These are phyloP conservation scores for Nakaseomyces nivariensis DNA, from an alignment of 1,139 yeast species.

Conservation along the genomic window DNA sequence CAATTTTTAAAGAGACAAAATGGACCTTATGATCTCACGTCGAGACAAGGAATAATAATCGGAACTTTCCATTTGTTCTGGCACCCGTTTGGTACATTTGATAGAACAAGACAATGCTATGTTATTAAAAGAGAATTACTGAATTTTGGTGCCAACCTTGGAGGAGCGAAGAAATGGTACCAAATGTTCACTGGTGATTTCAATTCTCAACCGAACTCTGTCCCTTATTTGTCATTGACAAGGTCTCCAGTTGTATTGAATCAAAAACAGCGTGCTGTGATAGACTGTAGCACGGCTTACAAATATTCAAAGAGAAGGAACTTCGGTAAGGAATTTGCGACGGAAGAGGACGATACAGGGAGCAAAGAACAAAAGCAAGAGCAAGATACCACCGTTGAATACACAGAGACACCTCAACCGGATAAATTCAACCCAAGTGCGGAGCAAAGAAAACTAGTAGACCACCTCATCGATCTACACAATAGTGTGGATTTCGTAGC, in stretches of 20 bases:
- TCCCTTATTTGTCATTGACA: slow-evolving; percentile 28
- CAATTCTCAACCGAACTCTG: slow-evolving; percentile 64
- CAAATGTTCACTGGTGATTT: slow-evolving; percentile 58
- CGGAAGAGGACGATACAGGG: slow-evolving; percentile 8
- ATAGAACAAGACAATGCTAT: slow-evolving; percentile 67
- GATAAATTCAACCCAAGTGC: slow-evolving; percentile 35
- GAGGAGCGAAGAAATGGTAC: slow-evolving; percentile 7
- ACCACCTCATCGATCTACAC: slow-evolving; percentile 41
- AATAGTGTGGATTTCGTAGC: slow-evolving; percentile 45
- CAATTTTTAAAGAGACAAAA: slow-evolving; percentile 19
- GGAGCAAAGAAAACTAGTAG: slow-evolving; percentile 37
- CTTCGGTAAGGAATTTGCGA: slow-evolving; percentile 22
- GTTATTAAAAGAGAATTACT: slow-evolving; percentile 42
- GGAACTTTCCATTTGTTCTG: slow-evolving; percentile 82
- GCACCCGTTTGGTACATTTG: slow-evolving; percentile 85
- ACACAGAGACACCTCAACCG: slow-evolving; percentile 44
- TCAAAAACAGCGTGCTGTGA: background rate
- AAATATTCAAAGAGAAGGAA: slow-evolving; percentile 39
- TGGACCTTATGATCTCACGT: slow-evolving; percentile 11
- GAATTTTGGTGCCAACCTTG: slow-evolving; percentile 38
- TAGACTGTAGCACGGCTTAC: slow-evolving; percentile 3
- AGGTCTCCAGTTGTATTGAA: background rate
- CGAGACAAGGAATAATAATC: slow-evolving; percentile 42
- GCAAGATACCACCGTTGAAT: slow-evolving; percentile 34
- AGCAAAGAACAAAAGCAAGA: slow-evolving; percentile 27